Conservation (phyloP, 1,284 basidiomycete species). For the Apiotrichum siamense region DNA sequence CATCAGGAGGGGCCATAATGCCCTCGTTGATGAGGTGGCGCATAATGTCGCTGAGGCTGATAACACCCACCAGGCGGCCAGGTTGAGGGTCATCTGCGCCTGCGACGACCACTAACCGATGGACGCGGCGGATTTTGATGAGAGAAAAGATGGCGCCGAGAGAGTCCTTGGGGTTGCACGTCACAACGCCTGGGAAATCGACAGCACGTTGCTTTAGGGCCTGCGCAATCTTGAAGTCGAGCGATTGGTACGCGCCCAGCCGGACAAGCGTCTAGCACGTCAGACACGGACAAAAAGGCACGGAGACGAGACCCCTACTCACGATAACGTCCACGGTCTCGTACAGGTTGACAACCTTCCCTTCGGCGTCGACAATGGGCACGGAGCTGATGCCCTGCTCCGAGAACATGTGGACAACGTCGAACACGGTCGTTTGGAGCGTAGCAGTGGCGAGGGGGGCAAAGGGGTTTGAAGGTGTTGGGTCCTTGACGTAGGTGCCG, state of each 20-base stretch:
- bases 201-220: slow-evolving; percentile 83
- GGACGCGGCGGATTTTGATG: slow-evolving; percentile 87
- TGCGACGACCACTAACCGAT: slow-evolving; percentile 81
- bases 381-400: slow-evolving; percentile 93
- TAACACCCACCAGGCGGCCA: slow-evolving; percentile 77
- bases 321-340: slow-evolving; percentile 99
- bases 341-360: slow-evolving; percentile 92
- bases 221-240: slow-evolving; percentile 91
- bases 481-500: slow-evolving; percentile 71
- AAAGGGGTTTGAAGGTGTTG: slow-evolving; percentile 56
- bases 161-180: slow-evolving; percentile 88
- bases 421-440: slow-evolving; percentile 86
- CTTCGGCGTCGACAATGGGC: slow-evolving; percentile 88
- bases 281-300: not conserved
- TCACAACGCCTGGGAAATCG: slow-evolving; percentile 94
- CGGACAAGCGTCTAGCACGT: slow-evolving; percentile 74
- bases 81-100: slow-evolving; percentile 48
- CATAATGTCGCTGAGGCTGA: slow-evolving; percentile 85
- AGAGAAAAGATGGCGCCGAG: slow-evolving; percentile 87
- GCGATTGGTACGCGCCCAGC: slow-evolving; percentile 86
- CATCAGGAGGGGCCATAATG: slow-evolving; percentile 5
- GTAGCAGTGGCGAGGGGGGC: slow-evolving; percentile 90
- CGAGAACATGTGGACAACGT: slow-evolving; percentile 98
- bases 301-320: slow-evolving; percentile 44
- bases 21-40: slow-evolving; percentile 61